phyloP scores from a whole-genome alignment of 345 rosid genomes.

The Moringa oleifera region DNA sequence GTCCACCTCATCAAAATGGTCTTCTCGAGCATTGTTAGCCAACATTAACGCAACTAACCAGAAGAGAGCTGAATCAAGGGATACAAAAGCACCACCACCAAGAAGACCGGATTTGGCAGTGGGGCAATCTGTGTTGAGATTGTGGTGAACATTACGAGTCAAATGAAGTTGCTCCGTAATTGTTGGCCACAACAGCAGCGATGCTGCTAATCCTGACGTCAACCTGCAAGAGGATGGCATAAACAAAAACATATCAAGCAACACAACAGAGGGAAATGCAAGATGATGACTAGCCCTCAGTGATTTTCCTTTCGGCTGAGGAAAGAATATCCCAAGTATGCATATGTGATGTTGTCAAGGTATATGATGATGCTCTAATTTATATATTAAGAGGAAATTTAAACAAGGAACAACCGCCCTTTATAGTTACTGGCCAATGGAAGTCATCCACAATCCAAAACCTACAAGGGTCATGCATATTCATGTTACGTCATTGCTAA shows the following conservation, averaged over 20 bases:
- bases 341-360: background rate
- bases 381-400: too few relatives aligned
- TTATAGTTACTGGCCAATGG: too few relatives aligned
- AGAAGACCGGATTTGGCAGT: constrained; percentile 83
- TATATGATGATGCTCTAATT: too few relatives aligned
- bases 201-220: constrained; percentile 47
- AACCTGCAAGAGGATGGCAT: constrained; percentile 29
- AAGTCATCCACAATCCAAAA: too few relatives aligned
- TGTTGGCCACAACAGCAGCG: constrained; percentile 72
- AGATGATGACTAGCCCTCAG: background rate
- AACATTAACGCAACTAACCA: constrained; percentile 80
- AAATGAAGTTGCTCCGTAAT: constrained; percentile 68
- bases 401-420: too few relatives aligned
- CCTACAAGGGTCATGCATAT: too few relatives aligned
- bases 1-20: constrained; percentile 59
- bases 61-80: constrained; percentile 71
- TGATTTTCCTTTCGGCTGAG: background rate
- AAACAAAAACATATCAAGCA: too few relatives aligned
- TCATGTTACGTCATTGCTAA: too few relatives aligned
- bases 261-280: too few relatives aligned
- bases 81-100: constrained; percentile 80
- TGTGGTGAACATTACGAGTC: constrained; percentile 48
- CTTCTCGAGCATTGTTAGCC: constrained; percentile 77
- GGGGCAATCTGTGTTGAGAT: constrained; percentile 47
- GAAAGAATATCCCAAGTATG: background rate